Percentiles rank a stretch among this genome's conserved stretches.
Conservation (phyloP, 2,329 filamentous ascomycete genomes). For the Sarocladium kiliense region DNA sequence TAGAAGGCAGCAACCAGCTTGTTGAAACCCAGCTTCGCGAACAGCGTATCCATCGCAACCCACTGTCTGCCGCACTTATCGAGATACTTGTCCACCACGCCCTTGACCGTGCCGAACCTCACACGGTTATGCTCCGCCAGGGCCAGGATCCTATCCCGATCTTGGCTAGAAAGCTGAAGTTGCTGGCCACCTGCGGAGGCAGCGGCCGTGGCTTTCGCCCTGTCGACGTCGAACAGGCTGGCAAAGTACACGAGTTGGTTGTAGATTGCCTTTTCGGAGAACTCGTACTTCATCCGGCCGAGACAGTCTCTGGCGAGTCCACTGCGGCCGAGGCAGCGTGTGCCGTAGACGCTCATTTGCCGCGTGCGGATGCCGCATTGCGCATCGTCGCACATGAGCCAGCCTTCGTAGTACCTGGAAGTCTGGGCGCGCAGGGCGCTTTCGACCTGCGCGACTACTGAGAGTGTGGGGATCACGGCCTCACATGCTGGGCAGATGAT, state of each 20-base stretch:
- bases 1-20: constrained; percentile 18
- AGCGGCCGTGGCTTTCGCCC: constrained; percentile 55
- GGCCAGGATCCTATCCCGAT: constrained; percentile 61
- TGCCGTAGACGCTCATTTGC: constrained; percentile 89
- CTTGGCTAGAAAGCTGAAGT: constrained; percentile 38
- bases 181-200: constrained; percentile 32
- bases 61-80: constrained; percentile 87
- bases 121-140: constrained; percentile 78
- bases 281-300: constrained; percentile 85
- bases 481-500: constrained; percentile 69
- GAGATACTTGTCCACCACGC: constrained; percentile 75
- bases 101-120: constrained; percentile 71
- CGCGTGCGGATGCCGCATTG: constrained; percentile 82
- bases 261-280: constrained; percentile 83
- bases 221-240: constrained; percentile 83
- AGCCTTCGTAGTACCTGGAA: constrained; percentile 84
- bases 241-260: constrained; percentile 91
- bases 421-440: constrained; percentile 73
- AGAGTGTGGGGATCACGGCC: constrained; percentile 61
- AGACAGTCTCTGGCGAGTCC: constrained; percentile 80
- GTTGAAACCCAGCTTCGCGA: constrained; percentile 60
- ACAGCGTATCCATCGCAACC: constrained; percentile 90
- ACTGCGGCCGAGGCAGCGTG: constrained; percentile 80
- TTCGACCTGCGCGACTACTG: constrained; percentile 82
- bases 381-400: constrained; percentile 85